These are phyloP conservation scores for Entrophospora sp. DNA, from an alignment of 192 early-diverging fungal genomes.

Conservation along the genomic window DNA sequence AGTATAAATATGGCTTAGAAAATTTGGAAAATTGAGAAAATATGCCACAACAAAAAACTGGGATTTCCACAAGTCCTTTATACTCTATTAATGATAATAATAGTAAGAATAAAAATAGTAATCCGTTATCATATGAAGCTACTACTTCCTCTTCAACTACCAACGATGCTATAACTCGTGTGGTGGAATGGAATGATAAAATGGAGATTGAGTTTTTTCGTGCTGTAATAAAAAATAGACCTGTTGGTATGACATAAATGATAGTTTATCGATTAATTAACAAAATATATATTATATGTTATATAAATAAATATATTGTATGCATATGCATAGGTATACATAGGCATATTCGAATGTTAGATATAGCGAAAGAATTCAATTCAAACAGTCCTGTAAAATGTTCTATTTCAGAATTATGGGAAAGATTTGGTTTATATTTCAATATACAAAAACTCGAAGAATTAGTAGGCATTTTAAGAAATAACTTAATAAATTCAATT, in stretches of 20 bases:
- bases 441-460: conserved; percentile 35
- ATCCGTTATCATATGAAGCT: too few relatives aligned
- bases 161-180: too few relatives aligned
- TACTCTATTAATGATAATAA: too few relatives aligned
- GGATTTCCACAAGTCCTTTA: too few relatives aligned
- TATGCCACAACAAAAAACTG: too few relatives aligned
- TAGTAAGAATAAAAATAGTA: too few relatives aligned
- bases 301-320: not conserved
- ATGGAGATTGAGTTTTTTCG: conserved; percentile 37
- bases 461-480: conserved; percentile 21
- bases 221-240: conserved; percentile 33
- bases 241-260: conserved; percentile 29
- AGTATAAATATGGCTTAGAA: too few relatives aligned
- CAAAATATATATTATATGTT: not conserved
- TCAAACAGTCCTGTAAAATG: conserved; percentile 24
- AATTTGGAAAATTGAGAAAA: too few relatives aligned
- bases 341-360: conserved; percentile 39
- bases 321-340: conserved; percentile 30
- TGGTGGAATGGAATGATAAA: conserved; percentile 29
- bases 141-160: too few relatives aligned
- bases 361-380: conserved; percentile 31
- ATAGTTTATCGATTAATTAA: not conserved
- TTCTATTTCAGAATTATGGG: conserved; percentile 34
- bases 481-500: not conserved
- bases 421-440: conserved; percentile 27